These are phyloP conservation scores for Coprinopsis sp. DNA, from an alignment of 768 basidiomycete genomes.

Conservation along the genomic window DNA sequence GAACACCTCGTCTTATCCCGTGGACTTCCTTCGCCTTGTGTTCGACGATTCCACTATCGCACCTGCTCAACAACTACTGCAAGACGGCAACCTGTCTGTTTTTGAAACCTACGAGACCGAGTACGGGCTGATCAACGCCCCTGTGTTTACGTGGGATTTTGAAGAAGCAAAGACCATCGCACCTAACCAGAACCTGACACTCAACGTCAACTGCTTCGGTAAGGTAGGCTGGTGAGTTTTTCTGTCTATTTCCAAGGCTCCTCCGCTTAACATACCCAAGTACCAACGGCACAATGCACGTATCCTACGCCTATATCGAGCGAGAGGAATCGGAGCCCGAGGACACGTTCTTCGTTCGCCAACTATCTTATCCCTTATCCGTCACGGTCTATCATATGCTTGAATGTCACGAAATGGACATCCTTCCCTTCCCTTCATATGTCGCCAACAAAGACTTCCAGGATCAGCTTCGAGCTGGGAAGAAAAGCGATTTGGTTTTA, in stretches of 20 bases:
- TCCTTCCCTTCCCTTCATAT: constrained; percentile 59
- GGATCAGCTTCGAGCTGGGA: constrained; percentile 18
- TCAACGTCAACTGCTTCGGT: constrained; percentile 75
- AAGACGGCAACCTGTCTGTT: constrained; percentile 75
- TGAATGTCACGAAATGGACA: constrained; percentile 79
- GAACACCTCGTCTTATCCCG: constrained; percentile 76
- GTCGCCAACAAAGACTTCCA: constrained; percentile 19
- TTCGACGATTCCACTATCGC: constrained; percentile 90
- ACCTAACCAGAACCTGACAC: constrained; percentile 65
- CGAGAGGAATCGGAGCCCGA: constrained; percentile 33
- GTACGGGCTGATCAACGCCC: constrained; percentile 68
- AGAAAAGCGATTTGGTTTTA: constrained; percentile 30
- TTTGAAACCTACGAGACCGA: constrained; percentile 91
- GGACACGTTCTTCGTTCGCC: constrained; percentile 77
- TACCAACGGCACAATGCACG: constrained; percentile 70
- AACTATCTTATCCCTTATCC: constrained; percentile 80
- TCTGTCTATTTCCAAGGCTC: background rate
- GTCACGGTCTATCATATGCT: constrained; percentile 96
- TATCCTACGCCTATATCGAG: constrained; percentile 76
- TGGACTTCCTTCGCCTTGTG: constrained; percentile 80
- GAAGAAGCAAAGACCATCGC: constrained; percentile 47
- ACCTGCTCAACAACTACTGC: constrained; percentile 69
- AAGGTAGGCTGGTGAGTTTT: constrained; percentile 84
- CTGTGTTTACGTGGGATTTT: constrained; percentile 75
- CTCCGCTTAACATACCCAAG: constrained; percentile 37